Evolutionary conservation across 108 stramenopile genomes (phyloP).

Genomic region (Skeletonema menzelii): DNA sequence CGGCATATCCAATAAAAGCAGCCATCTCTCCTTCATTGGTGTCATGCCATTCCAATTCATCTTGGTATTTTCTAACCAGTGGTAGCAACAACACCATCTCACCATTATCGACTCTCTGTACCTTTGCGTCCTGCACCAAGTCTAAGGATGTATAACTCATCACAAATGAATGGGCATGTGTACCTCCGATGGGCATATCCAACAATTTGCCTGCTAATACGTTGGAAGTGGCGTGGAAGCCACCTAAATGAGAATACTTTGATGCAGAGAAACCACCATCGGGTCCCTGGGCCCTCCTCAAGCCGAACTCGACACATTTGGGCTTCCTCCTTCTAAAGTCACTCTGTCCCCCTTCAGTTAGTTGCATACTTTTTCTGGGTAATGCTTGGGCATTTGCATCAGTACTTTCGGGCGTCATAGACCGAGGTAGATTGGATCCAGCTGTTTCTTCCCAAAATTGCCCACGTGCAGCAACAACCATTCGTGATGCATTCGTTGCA

Average conservation of each 20-base stretch:
- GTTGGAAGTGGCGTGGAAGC: slow-evolving; percentile 96
- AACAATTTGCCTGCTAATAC: slow-evolving; percentile 92
- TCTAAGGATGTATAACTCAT: slow-evolving; percentile 77
- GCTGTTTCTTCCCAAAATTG: slow-evolving; percentile 55
- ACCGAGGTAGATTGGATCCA: slow-evolving; percentile 20
- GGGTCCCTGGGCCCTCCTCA: slow-evolving; percentile 97
- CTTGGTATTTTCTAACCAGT: slow-evolving; percentile 62
- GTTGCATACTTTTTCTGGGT: slow-evolving; percentile 32
- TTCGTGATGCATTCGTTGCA: slow-evolving; percentile 96
- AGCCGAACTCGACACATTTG: slow-evolving; percentile 93
- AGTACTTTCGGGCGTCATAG: not conserved
- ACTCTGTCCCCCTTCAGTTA: slow-evolving; percentile 28
- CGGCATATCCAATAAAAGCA: slow-evolving; percentile 95
- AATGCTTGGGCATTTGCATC: not conserved
- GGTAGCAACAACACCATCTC: slow-evolving; percentile 48
- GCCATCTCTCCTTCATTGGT: slow-evolving; percentile 96
- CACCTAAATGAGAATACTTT: slow-evolving; percentile 93
- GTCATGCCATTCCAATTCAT: slow-evolving; percentile 35
- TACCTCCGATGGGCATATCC: slow-evolving; percentile 86
- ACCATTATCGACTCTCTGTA: slow-evolving; percentile 39
- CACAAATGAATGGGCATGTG: slow-evolving; percentile 98
- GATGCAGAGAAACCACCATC: slow-evolving; percentile 95
- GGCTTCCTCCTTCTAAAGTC: slow-evolving; percentile 33
- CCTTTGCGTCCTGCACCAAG: slow-evolving; percentile 58
- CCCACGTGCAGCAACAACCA: slow-evolving; percentile 88